Evolutionary conservation across 108 stramenopile species (phyloP).

Genomic region (Skeletonema potamos): DNA sequence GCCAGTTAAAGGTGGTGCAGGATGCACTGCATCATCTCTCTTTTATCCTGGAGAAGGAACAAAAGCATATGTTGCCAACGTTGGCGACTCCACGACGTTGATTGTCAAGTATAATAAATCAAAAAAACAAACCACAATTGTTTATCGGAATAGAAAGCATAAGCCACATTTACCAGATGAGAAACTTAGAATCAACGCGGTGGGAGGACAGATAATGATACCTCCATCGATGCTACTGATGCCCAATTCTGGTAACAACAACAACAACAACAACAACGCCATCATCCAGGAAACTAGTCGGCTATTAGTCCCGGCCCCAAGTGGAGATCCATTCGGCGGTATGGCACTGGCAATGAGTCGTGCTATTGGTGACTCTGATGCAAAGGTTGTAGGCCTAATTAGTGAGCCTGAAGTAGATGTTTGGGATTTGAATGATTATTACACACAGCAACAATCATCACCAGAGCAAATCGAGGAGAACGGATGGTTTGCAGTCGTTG

Average conservation of each 20-base stretch:
- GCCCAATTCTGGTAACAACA: not conserved
- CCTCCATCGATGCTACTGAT: constrained; percentile 29
- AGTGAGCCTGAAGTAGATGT: constrained; percentile 67
- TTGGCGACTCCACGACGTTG: constrained; percentile 67
- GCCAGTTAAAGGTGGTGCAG: constrained; percentile 50
- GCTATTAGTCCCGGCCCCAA: constrained; percentile 35
- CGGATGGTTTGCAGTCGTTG: constrained; percentile 61
- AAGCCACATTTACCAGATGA: constrained; percentile 71
- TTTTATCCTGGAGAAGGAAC: constrained; percentile 55
- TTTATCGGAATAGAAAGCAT: constrained; percentile 46
- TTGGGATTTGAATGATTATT: constrained; percentile 44
- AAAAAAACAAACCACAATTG: constrained; percentile 47
- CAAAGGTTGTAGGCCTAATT: constrained; percentile 61
- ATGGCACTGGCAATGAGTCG: constrained; percentile 79
- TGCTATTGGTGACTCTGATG: constrained; percentile 73
- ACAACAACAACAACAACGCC: not conserved
- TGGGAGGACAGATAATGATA: constrained; percentile 62
- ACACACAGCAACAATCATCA: constrained; percentile 9
- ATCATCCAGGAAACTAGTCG: constrained; percentile 38
- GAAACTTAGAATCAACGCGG: constrained; percentile 54
- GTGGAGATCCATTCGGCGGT: constrained; percentile 25
- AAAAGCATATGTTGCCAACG: constrained; percentile 73
- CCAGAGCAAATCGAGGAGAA: constrained; percentile 4
- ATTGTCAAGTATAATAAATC: constrained; percentile 41
- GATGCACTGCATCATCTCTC: constrained; percentile 64